These are phyloP conservation scores for Viola pubescens DNA, from an alignment of 441 rosid genomes.

Conservation along the genomic window DNA sequence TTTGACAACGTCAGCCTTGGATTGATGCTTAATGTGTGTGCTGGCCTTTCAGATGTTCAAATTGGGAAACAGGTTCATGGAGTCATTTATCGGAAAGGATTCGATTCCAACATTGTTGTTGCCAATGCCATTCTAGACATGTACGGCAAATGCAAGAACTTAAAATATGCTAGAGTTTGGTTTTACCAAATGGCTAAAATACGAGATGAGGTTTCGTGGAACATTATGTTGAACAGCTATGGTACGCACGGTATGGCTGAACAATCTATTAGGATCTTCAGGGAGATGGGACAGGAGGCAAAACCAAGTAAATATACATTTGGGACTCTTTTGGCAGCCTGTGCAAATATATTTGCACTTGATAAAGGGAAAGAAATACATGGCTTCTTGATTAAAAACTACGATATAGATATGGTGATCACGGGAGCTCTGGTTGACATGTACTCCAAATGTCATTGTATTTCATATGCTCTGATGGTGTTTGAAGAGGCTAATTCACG, in stretches of 20 bases:
- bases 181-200: slow-evolving; percentile 55
- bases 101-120: slow-evolving; percentile 35
- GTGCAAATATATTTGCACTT: slow-evolving; percentile 57
- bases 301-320: slow-evolving; percentile 57
- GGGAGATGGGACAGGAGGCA: slow-evolving; percentile 57
- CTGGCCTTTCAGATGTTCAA: slow-evolving; percentile 62
- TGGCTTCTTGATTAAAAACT: slow-evolving; percentile 62
- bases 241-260: slow-evolving; percentile 51
- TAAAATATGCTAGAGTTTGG: slow-evolving; percentile 45
- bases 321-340: slow-evolving; percentile 59
- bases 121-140: slow-evolving; percentile 67
- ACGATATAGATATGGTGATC: slow-evolving; percentile 42
- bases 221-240: slow-evolving; percentile 56
- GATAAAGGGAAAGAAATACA: slow-evolving; percentile 63
- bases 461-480: slow-evolving; percentile 46
- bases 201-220: slow-evolving; percentile 69
- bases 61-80: slow-evolving; percentile 74
- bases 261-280: slow-evolving; percentile 47
- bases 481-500: slow-evolving; percentile 40
- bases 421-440: slow-evolving; percentile 65
- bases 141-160: slow-evolving; percentile 69
- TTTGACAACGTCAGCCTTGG: slow-evolving; percentile 56
- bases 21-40: slow-evolving; percentile 50
- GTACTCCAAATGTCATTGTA: slow-evolving; percentile 57
- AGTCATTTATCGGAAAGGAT: slow-evolving; percentile 49